These are phyloP conservation scores for Schoenoplectus tabernaemontani DNA, from an alignment of 202 grass and related monocot species.

Conservation along the genomic window DNA sequence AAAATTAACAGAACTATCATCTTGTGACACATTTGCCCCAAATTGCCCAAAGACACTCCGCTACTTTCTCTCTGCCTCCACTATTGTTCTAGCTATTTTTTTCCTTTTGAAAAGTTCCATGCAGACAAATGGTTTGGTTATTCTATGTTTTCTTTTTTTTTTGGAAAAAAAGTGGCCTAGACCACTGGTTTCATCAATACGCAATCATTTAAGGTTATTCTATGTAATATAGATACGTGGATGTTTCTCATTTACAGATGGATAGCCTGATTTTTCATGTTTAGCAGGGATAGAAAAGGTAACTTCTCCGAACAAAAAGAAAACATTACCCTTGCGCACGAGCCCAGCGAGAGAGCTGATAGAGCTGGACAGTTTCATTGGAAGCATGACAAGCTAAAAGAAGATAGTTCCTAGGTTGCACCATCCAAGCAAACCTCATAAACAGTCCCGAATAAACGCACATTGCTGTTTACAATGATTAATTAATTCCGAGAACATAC, in stretches of 20 bases:
- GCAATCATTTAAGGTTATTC: not conserved
- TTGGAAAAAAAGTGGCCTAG: too few species aligned
- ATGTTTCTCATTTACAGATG: not conserved
- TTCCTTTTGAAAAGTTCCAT: not conserved
- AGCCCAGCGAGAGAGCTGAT: constrained; percentile 63
- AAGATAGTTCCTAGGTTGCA: constrained; percentile 72
- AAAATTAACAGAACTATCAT: not conserved
- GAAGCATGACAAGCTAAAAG: constrained; percentile 78
- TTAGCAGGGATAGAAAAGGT: not conserved
- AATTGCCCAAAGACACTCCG: not conserved
- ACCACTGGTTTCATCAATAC: too few species aligned
- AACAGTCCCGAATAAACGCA: constrained; percentile 70
- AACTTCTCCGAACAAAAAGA: not conserved
- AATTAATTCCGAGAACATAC: constrained; percentile 16
- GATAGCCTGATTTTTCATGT: not conserved
- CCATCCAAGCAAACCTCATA: constrained; percentile 99
- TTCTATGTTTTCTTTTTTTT: too few species aligned
- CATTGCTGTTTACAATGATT: constrained; percentile 46
- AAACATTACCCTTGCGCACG: constrained; percentile 48
- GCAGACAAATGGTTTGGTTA: not conserved
- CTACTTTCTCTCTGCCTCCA: not conserved
- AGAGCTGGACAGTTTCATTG: constrained; percentile 81
- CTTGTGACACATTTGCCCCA: not conserved
- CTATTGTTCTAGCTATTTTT: not conserved
- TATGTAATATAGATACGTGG: not conserved